These are phyloP conservation scores for Plasmopara viticola DNA, from an alignment of 352 stramenopile genomes.

Conservation along the genomic window DNA sequence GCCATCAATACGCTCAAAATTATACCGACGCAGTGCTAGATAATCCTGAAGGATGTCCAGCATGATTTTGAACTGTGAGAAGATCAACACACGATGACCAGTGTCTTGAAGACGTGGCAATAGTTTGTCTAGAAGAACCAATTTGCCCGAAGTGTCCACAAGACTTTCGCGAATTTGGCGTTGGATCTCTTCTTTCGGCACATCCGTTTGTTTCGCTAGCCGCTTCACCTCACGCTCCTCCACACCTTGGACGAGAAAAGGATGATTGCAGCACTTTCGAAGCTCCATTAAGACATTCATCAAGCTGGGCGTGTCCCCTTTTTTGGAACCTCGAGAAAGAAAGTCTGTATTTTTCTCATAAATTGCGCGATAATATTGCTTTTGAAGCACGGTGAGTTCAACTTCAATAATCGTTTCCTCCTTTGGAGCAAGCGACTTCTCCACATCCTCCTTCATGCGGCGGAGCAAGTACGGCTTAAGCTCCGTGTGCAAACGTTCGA, in stretches of 20 bases:
- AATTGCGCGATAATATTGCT: slow-evolving; percentile 89
- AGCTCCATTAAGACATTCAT: slow-evolving; percentile 94
- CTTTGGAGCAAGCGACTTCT: slow-evolving; percentile 83
- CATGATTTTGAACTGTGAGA: slow-evolving; percentile 99
- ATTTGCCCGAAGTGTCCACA: slow-evolving; percentile 94
- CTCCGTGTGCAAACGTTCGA: slow-evolving; percentile 81
- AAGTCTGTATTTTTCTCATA: slow-evolving; percentile 92
- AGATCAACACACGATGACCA: slow-evolving; percentile 96
- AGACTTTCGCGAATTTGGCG: slow-evolving; percentile 81
- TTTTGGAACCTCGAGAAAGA: slow-evolving; percentile 64
- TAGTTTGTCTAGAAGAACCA: slow-evolving; percentile 98
- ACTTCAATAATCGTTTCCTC: slow-evolving; percentile 90
- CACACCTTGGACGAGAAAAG: slow-evolving; percentile 88
- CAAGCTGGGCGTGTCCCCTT: slow-evolving; percentile 69
- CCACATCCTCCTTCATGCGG: slow-evolving; percentile 87
- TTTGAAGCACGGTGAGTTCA: slow-evolving; percentile 87
- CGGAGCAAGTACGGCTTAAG: slow-evolving; percentile 83
- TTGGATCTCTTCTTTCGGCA: slow-evolving; percentile 44
- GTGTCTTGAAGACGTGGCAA: slow-evolving; percentile 93
- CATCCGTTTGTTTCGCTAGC: slow-evolving; percentile 48
- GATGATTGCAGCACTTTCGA: slow-evolving; percentile 93
- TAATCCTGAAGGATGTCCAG: slow-evolving; percentile 99
- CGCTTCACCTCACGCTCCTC: slow-evolving; percentile 72
- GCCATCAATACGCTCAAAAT: slow-evolving; percentile 97
- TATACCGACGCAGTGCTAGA: slow-evolving; percentile 85